Percentiles rank a stretch among this genome's conserved stretches.
Evolutionary conservation across 2,329 filamentous ascomycete species (phyloP).

Genomic region (Claviceps cyperi): DNA sequence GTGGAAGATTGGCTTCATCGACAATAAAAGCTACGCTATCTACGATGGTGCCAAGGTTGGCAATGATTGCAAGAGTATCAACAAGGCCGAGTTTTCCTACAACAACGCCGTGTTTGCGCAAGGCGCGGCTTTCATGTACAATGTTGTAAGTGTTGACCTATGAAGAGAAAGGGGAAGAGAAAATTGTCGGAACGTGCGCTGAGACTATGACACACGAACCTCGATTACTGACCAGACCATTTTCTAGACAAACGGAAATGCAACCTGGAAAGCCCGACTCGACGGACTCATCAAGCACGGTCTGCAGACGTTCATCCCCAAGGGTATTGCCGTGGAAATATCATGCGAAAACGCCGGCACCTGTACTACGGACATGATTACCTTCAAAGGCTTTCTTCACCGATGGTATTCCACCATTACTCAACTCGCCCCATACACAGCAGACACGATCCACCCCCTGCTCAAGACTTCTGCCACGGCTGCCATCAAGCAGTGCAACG

Average conservation of each 20-base stretch:
- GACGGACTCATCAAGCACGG: conserved; percentile 24
- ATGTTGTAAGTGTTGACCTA: conserved; percentile 25
- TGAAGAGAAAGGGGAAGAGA: background rate
- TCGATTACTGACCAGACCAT: conserved; percentile 1
- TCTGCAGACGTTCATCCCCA: conserved; percentile 35
- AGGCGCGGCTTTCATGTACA: conserved; percentile 51
- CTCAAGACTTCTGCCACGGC: conserved; percentile 37
- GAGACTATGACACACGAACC: background rate
- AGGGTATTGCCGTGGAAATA: conserved; percentile 43
- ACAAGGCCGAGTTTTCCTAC: conserved; percentile 45
- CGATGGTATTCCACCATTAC: conserved; percentile 40
- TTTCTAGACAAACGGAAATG: conserved; percentile 28
- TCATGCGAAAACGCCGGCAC: conserved; percentile 40
- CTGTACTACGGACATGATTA: conserved; percentile 49
- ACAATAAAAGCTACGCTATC: conserved; percentile 41
- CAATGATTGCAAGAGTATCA: conserved; percentile 39
- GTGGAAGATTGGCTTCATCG: conserved; percentile 39
- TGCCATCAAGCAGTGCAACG: conserved; percentile 40
- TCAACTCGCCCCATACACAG: conserved; percentile 39
- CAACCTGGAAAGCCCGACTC: conserved; percentile 37
- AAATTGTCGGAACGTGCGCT: background rate
- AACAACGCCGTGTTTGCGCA: conserved; percentile 43
- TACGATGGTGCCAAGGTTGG: conserved; percentile 42
- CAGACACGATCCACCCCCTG: conserved; percentile 33
- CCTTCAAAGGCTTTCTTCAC: conserved; percentile 47